Evolutionary conservation across 2,329 filamentous ascomycete species (phyloP).

Genomic region (Penicillium sp.): DNA sequence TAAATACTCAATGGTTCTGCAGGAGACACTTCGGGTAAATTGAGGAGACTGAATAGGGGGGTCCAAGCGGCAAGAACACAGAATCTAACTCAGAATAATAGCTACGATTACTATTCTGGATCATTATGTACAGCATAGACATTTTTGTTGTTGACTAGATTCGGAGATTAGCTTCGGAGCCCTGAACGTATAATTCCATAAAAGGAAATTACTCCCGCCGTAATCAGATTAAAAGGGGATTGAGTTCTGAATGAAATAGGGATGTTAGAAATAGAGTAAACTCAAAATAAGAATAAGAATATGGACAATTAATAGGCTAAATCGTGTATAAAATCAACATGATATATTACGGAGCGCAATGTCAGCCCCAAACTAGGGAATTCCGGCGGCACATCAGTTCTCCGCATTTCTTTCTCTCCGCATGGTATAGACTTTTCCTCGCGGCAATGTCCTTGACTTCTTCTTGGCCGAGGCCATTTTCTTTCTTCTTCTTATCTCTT

Average conservation of each 20-base stretch:
- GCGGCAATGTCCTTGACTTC: constrained; percentile 11
- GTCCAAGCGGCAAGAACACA: background rate
- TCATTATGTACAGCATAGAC: no score
- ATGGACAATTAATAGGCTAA: background rate
- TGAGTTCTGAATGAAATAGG: background rate
- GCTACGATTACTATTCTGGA: no score
- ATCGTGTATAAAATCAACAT: no score
- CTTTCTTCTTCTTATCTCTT: constrained; percentile 8
- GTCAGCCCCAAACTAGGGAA: constrained; percentile 3
- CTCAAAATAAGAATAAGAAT: background rate
- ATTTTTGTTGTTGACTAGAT: no score
- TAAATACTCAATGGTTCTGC: background rate
- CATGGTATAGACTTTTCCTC: background rate
- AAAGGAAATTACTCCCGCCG: constrained; percentile 3
- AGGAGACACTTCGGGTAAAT: background rate
- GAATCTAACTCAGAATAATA: no score
- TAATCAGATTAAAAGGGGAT: background rate
- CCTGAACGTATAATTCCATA: constrained; percentile 3
- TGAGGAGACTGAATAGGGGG: background rate
- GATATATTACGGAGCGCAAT: background rate
- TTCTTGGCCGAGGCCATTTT: constrained; percentile 5
- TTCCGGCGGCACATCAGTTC: constrained; percentile 17
- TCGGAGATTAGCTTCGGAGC: constrained; percentile 7
- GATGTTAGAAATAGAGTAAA: background rate
- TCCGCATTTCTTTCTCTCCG: constrained; percentile 22